A percentile compares a stretch with the other conserved stretches of the same genome.
phyloP scores from a whole-genome alignment of 2,329 filamentous ascomycete species.

The Colletotrichum sublineola region DNA sequence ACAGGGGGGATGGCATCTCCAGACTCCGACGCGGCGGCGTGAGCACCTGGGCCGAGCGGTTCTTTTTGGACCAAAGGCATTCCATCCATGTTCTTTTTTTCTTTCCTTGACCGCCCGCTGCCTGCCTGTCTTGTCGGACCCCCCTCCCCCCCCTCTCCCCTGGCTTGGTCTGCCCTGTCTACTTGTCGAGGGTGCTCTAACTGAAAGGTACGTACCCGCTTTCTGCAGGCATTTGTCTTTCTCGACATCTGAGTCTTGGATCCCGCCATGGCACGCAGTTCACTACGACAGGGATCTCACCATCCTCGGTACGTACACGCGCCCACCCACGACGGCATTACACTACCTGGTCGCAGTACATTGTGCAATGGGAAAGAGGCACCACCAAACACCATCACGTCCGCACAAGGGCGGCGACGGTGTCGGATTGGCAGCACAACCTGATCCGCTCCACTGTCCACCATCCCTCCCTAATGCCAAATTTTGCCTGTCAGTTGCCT shows the following conservation, averaged over 20 bases:
- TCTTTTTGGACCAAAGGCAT: slow-evolving; percentile 38
- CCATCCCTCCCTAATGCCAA: slow-evolving; percentile 13
- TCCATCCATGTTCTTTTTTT: slow-evolving; percentile 44
- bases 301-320: not conserved
- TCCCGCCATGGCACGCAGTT: slow-evolving; percentile 37
- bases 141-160: not conserved
- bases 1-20: slow-evolving; percentile 36
- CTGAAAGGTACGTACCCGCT: slow-evolving; percentile 20
- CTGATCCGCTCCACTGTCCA: slow-evolving; percentile 28
- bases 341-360: too few relatives aligned
- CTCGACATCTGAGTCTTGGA: slow-evolving; percentile 31
- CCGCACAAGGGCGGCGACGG: slow-evolving; percentile 3
- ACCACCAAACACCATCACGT: not conserved
- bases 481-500: slow-evolving; percentile 11
- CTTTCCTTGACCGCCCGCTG: slow-evolving; percentile 39
- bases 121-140: not conserved
- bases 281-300: slow-evolving; percentile 6
- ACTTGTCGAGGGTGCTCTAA: not conserved
- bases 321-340: not conserved
- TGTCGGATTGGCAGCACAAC: slow-evolving; percentile 31
- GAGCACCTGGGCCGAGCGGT: slow-evolving; percentile 44
- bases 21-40: slow-evolving; percentile 41
- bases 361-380: not conserved
- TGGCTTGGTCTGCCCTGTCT: not conserved
- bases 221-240: slow-evolving; percentile 12